A percentile compares a stretch with the other conserved stretches of the same genome.
phyloP scores from a whole-genome alignment of 768 basidiomycete genomes.

The Tylopilus rubrobrunneus region DNA sequence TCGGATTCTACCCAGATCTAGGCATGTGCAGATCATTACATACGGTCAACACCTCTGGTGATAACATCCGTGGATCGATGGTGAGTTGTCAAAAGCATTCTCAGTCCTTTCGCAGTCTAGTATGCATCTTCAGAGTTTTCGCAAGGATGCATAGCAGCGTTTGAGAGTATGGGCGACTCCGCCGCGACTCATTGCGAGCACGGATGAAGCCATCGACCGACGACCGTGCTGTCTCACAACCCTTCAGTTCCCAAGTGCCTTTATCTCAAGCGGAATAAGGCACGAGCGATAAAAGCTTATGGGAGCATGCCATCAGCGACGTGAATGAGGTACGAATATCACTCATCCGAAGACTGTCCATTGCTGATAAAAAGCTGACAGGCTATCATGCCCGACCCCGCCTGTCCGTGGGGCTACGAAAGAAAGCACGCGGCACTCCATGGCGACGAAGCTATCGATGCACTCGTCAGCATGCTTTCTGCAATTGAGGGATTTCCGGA shows the following conservation, averaged over 20 bases:
- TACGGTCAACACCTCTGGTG: conserved; percentile 1
- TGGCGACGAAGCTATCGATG: background rate
- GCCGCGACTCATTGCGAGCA: conserved; percentile 1
- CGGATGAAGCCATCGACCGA: conserved; percentile 13
- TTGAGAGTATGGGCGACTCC: conserved; percentile 15
- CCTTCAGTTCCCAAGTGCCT: background rate
- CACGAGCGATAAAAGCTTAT: conserved; percentile 4
- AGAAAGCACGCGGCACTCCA: background rate
- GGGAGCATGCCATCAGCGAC: conserved; percentile 15
- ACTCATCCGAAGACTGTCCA: background rate
- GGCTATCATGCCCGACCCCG: background rate
- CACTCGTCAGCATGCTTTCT: background rate
- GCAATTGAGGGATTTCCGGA: background rate
- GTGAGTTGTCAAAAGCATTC: background rate
- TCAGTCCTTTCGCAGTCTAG: background rate
- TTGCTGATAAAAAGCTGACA: background rate
- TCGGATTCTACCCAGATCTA: too few species aligned
- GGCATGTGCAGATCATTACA: too few species aligned
- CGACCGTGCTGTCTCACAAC: conserved; percentile 10
- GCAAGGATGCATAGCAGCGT: conserved; percentile 1
- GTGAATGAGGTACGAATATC: conserved; percentile 9
- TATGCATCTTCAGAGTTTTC: background rate
- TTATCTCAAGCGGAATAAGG: conserved; percentile 14
- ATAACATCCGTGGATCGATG: conserved; percentile 6
- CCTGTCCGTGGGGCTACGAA: background rate